These are phyloP conservation scores for Pyricularia sp. DNA, from an alignment of 2,329 filamentous ascomycete species.

Conservation along the genomic window DNA sequence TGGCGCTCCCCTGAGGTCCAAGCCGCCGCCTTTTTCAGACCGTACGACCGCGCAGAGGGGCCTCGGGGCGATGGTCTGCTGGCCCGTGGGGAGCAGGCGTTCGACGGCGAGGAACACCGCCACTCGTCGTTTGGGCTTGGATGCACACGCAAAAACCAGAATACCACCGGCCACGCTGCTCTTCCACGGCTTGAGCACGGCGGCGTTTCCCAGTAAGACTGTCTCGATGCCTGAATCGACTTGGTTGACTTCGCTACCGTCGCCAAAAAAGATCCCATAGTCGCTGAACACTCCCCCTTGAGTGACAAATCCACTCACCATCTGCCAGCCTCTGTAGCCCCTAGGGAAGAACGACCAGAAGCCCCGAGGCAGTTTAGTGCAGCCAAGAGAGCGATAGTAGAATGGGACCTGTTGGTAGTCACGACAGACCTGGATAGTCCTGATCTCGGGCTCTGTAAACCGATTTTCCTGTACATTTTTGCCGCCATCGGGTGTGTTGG, in stretches of 20 bases:
- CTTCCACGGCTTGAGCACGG: not conserved
- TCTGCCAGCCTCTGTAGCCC: not conserved
- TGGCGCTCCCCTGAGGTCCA: not conserved
- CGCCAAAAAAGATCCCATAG: slow-evolving; percentile 6
- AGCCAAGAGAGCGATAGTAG: slow-evolving; percentile 4
- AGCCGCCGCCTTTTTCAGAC: not conserved
- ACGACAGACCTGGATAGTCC: slow-evolving; percentile 4
- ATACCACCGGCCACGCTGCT: slow-evolving; percentile 2
- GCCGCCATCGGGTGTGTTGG: not conserved
- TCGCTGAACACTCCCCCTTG: slow-evolving; percentile 3
- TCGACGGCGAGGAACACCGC: slow-evolving; percentile 1
- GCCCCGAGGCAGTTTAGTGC: not conserved
- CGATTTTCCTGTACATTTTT: not conserved
- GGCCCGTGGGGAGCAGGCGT: not conserved
- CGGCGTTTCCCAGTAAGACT: too few species aligned
- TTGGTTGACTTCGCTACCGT: not conserved
- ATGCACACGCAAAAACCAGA: not conserved
- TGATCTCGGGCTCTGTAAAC: not conserved
- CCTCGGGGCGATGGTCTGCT: not conserved
- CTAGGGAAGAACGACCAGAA: slow-evolving; percentile 3
- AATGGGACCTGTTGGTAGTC: slow-evolving; percentile 5
- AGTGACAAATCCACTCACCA: slow-evolving; percentile 1
- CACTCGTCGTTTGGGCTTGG: not conserved
- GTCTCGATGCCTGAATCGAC: not conserved
- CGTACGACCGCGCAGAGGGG: not conserved